Evolutionary conservation across 352 stramenopile species (phyloP).

Genomic region (Phytophthora pini): DNA sequence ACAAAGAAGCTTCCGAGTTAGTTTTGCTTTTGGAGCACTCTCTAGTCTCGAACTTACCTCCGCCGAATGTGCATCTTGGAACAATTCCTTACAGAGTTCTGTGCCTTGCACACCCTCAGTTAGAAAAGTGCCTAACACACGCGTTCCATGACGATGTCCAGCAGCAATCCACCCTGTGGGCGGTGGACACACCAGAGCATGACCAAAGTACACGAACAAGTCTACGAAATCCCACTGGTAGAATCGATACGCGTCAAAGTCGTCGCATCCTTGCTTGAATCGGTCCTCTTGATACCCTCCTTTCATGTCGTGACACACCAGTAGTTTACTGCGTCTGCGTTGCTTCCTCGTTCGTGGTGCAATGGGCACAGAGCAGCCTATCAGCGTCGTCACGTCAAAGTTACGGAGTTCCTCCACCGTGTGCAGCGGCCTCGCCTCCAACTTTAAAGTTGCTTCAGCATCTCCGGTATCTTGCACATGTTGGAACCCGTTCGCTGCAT

Average conservation of each 20-base stretch:
- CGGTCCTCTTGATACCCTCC: constrained; percentile 53
- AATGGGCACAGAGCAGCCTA: constrained; percentile 34
- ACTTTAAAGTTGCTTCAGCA: neutral
- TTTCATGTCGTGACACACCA: constrained; percentile 68
- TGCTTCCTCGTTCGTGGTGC: constrained; percentile 30
- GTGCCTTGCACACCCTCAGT: constrained; percentile 47
- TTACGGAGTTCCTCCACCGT: constrained; percentile 39
- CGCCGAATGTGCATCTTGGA: constrained; percentile 30
- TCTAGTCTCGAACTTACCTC: constrained; percentile 25
- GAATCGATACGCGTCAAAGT: constrained; percentile 50
- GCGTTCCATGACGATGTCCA: constrained; percentile 53
- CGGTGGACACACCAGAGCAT: constrained; percentile 58
- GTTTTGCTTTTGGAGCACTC: neutral
- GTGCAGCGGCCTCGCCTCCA: constrained; percentile 41
- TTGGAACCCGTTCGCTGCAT: constrained; percentile 32
- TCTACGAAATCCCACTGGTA: constrained; percentile 68
- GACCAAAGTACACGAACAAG: constrained; percentile 65
- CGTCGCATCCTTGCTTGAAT: constrained; percentile 44
- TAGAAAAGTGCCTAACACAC: constrained; percentile 56
- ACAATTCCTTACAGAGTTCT: constrained; percentile 36
- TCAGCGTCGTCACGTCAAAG: constrained; percentile 20
- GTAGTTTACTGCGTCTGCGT: constrained; percentile 48
- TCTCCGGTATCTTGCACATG: neutral
- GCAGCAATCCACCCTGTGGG: constrained; percentile 51
- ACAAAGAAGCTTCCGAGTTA: constrained; percentile 1